phyloP scores from a whole-genome alignment of 1,284 basidiomycete genomes.

The Austropuccinia psidii region DNA sequence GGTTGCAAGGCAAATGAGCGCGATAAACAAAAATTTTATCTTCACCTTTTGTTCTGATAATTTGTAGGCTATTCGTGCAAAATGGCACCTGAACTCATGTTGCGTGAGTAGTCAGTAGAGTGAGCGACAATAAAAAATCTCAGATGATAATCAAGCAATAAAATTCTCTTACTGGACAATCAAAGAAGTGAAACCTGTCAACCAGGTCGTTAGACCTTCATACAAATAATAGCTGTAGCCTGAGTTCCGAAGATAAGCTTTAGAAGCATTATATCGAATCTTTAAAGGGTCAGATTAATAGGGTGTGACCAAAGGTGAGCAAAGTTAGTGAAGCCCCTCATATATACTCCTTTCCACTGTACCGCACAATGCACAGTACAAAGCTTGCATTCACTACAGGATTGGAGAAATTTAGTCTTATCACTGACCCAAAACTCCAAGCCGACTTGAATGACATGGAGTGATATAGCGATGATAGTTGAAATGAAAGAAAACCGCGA shows the following conservation, averaged over 20 bases:
- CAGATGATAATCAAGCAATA: not conserved
- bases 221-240: conserved; percentile 5
- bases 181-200: not conserved
- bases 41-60: too few relatives aligned
- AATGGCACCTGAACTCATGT: not conserved
- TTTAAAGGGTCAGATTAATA: too few relatives aligned
- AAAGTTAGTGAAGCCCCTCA: too few relatives aligned
- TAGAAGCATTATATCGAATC: too few relatives aligned
- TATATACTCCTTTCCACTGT: too few relatives aligned
- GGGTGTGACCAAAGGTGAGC: too few relatives aligned
- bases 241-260: too few relatives aligned
- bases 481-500: not conserved
- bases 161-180: conserved; percentile 1
- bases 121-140: not conserved
- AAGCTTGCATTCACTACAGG: too few relatives aligned
- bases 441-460: not conserved
- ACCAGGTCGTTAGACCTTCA: not conserved
- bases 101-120: not conserved
- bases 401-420: not conserved
- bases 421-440: not conserved
- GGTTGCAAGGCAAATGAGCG: too few relatives aligned
- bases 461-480: not conserved
- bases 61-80: not conserved
- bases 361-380: too few relatives aligned
- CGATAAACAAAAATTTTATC: too few relatives aligned